Percentiles rank a stretch among this genome's conserved stretches.
Evolutionary conservation across 306 rosid species (phyloP).

Genomic region (Boehmeria nivea): DNA sequence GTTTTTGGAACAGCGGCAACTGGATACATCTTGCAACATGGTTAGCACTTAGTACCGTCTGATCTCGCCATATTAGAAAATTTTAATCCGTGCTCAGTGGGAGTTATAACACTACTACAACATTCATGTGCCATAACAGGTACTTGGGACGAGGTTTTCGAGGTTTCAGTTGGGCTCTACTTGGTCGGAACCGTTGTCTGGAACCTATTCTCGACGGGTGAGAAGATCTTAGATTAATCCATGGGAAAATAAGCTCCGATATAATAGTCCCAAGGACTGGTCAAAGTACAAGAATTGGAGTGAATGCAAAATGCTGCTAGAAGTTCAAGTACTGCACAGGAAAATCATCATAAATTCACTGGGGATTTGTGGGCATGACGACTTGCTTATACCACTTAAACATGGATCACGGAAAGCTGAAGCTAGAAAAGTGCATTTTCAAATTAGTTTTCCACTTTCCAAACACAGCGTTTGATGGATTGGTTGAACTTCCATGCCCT

Average conservation of each 20-base stretch:
- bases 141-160: constrained; percentile 94
- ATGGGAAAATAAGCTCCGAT: constrained; percentile 20
- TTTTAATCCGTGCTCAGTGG: no score
- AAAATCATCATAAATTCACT: no score
- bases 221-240: constrained; percentile 71
- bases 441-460: constrained; percentile 4
- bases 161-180: constrained; percentile 93
- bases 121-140: constrained; percentile 40
- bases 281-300: no score
- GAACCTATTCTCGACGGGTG: constrained; percentile 94
- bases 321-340: constrained; percentile 16
- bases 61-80: no score
- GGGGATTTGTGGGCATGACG: constrained; percentile 21
- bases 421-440: constrained; percentile 1
- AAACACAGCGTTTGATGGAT: constrained; percentile 3
- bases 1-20: constrained; percentile 99
- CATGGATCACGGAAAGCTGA: constrained; percentile 9
- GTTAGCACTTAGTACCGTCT: constrained; percentile 30
- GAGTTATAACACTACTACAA: background rate
- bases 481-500: constrained; percentile 14
- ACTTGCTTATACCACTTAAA: constrained; percentile 3
- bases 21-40: constrained; percentile 89
- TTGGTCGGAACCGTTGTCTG: constrained; percentile 91
- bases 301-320: background rate
- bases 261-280: constrained; percentile 7